These are phyloP conservation scores for Moesziomyces globuligerus DNA, from an alignment of 1,284 basidiomycete species.

Conservation along the genomic window DNA sequence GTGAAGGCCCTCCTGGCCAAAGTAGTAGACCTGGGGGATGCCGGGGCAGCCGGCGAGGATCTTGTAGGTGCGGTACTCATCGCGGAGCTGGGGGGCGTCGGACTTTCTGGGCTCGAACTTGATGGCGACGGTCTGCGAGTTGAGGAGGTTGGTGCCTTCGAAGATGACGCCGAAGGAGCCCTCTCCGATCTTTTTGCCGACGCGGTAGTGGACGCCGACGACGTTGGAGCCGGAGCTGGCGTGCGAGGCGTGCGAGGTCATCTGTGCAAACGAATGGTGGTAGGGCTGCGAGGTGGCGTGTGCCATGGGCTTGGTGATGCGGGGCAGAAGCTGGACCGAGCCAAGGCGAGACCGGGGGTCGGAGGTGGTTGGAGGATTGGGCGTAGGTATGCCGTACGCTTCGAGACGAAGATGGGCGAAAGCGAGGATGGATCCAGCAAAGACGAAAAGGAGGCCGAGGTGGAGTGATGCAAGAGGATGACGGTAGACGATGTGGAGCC, in stretches of 20 bases:
- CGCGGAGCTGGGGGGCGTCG: slow-evolving; percentile 92
- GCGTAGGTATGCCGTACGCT: too few species aligned
- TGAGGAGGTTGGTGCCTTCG: slow-evolving; percentile 92
- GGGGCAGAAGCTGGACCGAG: not conserved
- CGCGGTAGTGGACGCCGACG: slow-evolving; percentile 78
- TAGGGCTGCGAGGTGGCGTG: slow-evolving; percentile 35
- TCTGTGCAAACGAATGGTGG: slow-evolving; percentile 45
- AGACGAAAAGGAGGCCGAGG: not conserved
- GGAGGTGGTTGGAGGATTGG: not conserved
- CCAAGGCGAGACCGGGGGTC: not conserved
- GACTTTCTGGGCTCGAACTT: slow-evolving; percentile 98
- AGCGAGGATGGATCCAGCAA: not conserved
- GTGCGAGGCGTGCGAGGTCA: slow-evolving; percentile 61
- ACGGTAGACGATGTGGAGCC: too few species aligned
- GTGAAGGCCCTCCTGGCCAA: slow-evolving; percentile 95
- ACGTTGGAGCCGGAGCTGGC: slow-evolving; percentile 65
- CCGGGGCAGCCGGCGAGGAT: slow-evolving; percentile 93
- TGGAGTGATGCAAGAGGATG: slow-evolving; percentile 1
- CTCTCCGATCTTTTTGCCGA: slow-evolving; percentile 77
- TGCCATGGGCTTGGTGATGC: slow-evolving; percentile 18
- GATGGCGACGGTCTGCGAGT: slow-evolving; percentile 95
- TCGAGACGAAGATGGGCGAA: not conserved
- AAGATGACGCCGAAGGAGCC: slow-evolving; percentile 94
- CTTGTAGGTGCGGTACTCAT: slow-evolving; percentile 97
- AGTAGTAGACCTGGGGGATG: slow-evolving; percentile 95